Evolutionary conservation across 768 basidiomycete genomes (phyloP).

Genomic region (Suillus alpinus): DNA sequence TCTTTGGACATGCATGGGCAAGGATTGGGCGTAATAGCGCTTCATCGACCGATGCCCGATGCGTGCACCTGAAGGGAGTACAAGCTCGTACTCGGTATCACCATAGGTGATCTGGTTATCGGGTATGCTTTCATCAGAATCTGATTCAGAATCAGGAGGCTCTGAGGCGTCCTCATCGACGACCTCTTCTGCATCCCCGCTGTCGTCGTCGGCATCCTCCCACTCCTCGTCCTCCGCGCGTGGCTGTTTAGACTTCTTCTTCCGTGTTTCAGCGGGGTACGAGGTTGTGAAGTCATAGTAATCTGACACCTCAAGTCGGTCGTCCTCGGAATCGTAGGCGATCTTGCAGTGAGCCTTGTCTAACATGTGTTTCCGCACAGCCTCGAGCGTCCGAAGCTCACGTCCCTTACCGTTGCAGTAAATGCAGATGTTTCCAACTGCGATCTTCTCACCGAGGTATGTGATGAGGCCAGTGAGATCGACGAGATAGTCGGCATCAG

Average conservation of each 20-base stretch:
- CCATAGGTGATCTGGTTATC: conserved; percentile 68
- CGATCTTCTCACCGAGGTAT: conserved; percentile 91
- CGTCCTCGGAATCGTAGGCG: conserved; percentile 77
- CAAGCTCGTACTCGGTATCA: conserved; percentile 81
- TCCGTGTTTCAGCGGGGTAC: conserved; percentile 53
- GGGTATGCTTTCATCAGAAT: conserved; percentile 41
- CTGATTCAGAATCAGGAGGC: conserved; percentile 29
- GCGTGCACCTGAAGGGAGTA: conserved; percentile 88
- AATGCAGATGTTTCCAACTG: conserved; percentile 90
- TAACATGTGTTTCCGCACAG: conserved; percentile 91
- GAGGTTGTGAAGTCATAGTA: conserved; percentile 89
- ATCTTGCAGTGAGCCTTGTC: conserved; percentile 98
- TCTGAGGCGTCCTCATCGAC: conserved; percentile 41
- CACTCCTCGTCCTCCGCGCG: conserved; percentile 37
- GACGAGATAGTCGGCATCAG: conserved; percentile 87
- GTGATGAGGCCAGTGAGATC: conserved; percentile 78
- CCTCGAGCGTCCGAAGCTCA: conserved; percentile 82
- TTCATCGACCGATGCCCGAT: conserved; percentile 89
- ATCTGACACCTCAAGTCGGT: conserved; percentile 85
- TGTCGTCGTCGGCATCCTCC: conserved; percentile 34
- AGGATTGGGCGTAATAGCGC: conserved; percentile 84
- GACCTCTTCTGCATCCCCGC: conserved; percentile 23
- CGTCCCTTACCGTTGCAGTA: conserved; percentile 81
- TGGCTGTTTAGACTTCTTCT: conserved; percentile 17
- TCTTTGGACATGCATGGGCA: conserved; percentile 44